These are phyloP conservation scores for Fraxinus baroniana DNA, from an alignment of 305 asterid species.

Conservation along the genomic window DNA sequence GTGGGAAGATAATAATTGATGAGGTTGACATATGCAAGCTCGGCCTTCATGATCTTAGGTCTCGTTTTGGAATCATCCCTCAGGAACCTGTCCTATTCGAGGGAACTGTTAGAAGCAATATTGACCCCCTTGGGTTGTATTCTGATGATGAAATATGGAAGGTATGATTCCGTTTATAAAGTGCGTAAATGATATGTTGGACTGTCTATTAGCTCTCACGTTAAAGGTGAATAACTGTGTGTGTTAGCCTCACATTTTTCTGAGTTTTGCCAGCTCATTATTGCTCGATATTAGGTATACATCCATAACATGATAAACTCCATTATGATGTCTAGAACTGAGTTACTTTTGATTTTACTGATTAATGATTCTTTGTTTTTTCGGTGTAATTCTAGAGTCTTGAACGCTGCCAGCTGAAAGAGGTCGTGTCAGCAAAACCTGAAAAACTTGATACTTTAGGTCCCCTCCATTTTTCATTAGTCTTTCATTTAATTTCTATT, in stretches of 20 bases:
- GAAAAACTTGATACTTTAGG: constrained; percentile 61
- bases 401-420: constrained; percentile 74
- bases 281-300: neutral
- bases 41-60: constrained; percentile 70
- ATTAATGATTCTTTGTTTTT: neutral
- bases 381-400: constrained; percentile 40
- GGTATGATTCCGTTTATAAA: constrained; percentile 28
- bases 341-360: neutral
- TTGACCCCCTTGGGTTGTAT: constrained; percentile 59
- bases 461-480: neutral
- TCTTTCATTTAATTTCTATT: neutral
- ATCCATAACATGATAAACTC: neutral
- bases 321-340: neutral
- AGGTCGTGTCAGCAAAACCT: constrained; percentile 55
- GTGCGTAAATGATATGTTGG: neutral
- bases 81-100: constrained; percentile 71
- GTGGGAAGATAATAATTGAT: constrained; percentile 55
- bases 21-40: constrained; percentile 54
- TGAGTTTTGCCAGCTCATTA: neutral
- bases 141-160: constrained; percentile 81
- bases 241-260: neutral
- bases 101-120: constrained; percentile 65
- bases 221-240: neutral
- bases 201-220: neutral
- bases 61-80: constrained; percentile 75